phyloP scores from a whole-genome alignment of 192 early-diverging fungal species.

The Coemansia umbellata region DNA sequence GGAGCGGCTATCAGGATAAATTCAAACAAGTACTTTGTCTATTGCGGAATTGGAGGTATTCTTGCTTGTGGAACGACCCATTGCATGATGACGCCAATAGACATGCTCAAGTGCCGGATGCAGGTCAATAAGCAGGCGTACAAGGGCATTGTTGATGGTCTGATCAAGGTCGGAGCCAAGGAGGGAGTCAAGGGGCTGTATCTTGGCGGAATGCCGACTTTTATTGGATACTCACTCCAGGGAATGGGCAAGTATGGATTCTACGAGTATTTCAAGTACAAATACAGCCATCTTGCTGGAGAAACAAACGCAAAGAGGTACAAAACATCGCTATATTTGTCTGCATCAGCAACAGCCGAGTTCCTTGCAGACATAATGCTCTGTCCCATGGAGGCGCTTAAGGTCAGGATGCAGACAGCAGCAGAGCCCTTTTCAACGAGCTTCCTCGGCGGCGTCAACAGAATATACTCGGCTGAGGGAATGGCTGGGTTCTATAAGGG shows the following conservation, averaged over 20 bases:
- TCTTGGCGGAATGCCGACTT: slow-evolving; percentile 67
- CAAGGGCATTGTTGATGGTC: slow-evolving; percentile 25
- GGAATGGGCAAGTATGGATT: slow-evolving; percentile 80
- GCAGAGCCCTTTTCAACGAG: slow-evolving; percentile 55
- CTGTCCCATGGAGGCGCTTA: slow-evolving; percentile 75
- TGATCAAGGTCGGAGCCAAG: slow-evolving; percentile 17
- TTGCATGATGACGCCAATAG: slow-evolving; percentile 50
- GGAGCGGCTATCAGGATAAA: too few species aligned
- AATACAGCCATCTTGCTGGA: slow-evolving; percentile 53
- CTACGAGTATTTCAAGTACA: slow-evolving; percentile 80
- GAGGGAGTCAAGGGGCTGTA: slow-evolving; percentile 64
- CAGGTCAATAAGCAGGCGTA: slow-evolving; percentile 31
- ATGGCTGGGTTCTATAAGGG: slow-evolving; percentile 59
- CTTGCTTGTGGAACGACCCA: slow-evolving; percentile 59
- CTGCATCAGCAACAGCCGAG: slow-evolving; percentile 68
- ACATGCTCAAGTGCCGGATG: slow-evolving; percentile 43
- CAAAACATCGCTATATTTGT: slow-evolving; percentile 59
- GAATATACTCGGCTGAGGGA: slow-evolving; percentile 49
- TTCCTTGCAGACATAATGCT: slow-evolving; percentile 72
- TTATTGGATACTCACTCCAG: slow-evolving; percentile 74
- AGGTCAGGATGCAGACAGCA: slow-evolving; percentile 72
- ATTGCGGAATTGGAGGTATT: slow-evolving; percentile 53
- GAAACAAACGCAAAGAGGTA: slow-evolving; percentile 57
- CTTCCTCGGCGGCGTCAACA: slow-evolving; percentile 50
- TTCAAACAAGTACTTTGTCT: slow-evolving; percentile 49